Base-by-base conservation (phyloP, 345 rosid species). In the Jatropha curcas region DNA sequence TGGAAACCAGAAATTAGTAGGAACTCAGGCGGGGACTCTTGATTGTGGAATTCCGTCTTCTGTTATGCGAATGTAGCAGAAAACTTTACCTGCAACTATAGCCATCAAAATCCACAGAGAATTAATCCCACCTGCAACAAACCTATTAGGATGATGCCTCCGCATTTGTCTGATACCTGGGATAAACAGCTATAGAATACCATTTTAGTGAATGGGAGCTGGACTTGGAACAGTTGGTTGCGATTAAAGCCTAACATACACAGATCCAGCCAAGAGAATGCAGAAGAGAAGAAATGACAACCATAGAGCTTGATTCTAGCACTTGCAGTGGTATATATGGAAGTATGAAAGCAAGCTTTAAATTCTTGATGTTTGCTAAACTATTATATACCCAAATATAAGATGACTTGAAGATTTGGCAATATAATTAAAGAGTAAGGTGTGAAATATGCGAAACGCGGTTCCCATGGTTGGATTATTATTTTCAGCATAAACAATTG, bases 61-160 rank as follows among this genome's bases (percentile, higher is more conserved):
- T 19, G 84, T 80, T 37, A 80, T 71, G 37, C 73, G 75, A 28
- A 84, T 70, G 77, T 80, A 86, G 69, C 77, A 86, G 19, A 75
- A 48, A 55, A 86, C 75, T 7, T n/a, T n/a, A n/a, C 64, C 74
- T 12, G 60, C 81, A 55, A 78, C 71, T 24, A 78, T 25, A 16
- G 71, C 84, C 34, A 37, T 43, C 37, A 76, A 39, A 82, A 80
- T 25, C 85, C 85, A 53, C 81, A 84, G 7, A 83, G 81, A 61
- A 82, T 69, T 69, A 83, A 55, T 77, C 86, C 82, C 84, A 17
- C 86, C 85, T 0, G 72, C 81, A 0, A 65, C 65, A 19, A 66
- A 61, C 43, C 46, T 39, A 0, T 72, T 65, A 1, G 59, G 27
- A 68, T 65, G 85, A 67, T 81, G 84, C 81, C 67, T 70, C 27